Evolutionary conservation across 495 filamentous ascomycete genomes (phyloP), one percentile per base, ranked within the genome.

Genomic region (Cercophora sp.): DNA sequence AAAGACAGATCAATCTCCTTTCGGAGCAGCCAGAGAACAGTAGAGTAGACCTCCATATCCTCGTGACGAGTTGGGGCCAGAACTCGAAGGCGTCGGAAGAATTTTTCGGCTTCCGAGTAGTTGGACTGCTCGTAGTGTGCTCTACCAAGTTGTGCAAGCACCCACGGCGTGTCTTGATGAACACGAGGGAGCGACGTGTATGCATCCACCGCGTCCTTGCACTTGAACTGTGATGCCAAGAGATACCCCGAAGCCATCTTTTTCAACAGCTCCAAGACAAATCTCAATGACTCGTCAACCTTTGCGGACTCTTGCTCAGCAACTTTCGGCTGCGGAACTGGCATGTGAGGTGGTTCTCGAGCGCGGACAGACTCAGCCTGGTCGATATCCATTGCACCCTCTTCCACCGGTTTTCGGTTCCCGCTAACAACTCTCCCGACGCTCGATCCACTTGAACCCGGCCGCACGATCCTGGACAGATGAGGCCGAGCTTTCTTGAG

Each of bases 11-110:
- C 89, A 5, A 88, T 85, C 56, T 96, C 93, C 58, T 85, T 87
- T 64, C 95, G 93, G 54, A 96, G 74, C 64, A 95, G 89, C 93
- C 93, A 98, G 6, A 98, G 81, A n/a, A 92, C 83, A 10, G 94
- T 97, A 3, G 92, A 96, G 67, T 93, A 98, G 18, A 96, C 84
- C 61, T 98, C 93, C 91, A 96, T 96, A 61, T 96, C 91, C 57
- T 91, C 86, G 40, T 91, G 75, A 16, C 87, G 82, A 3, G 87
- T 85, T 5, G 90, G 91, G 20, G 87, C 83, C 40, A 91, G 72
- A 31, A 81, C 74, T 52, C 86, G 85, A 26, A 96, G 78, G 36
- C 85, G 80, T 32, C 81, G 70, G 67, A 94, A 98, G 58, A 82
- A 83, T 59, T 87, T 89, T 59, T 95, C 91, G 4, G 93, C 89